phyloP scores from a whole-genome alignment of 1,139 yeast genomes.

The Saccharomyces hybrid region DNA sequence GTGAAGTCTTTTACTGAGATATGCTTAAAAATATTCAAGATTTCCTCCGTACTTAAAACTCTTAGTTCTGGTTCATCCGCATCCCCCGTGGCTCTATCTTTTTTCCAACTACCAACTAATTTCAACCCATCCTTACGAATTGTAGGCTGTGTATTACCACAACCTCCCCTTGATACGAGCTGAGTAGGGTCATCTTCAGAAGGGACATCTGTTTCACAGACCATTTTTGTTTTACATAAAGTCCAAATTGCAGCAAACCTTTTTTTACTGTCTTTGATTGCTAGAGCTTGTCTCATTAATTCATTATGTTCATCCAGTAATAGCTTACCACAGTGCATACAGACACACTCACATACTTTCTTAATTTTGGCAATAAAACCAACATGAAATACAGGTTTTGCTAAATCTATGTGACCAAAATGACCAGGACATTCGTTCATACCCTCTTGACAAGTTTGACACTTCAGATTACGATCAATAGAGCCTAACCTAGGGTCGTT shows the following conservation, averaged over 20 bases:
- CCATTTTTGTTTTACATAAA: conserved; percentile 82
- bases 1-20: conserved; percentile 78
- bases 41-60: conserved; percentile 79
- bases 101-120: conserved; percentile 96
- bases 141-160: conserved; percentile 96
- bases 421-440: conserved; percentile 99
- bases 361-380: conserved; percentile 91
- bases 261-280: conserved; percentile 88
- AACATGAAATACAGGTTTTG: conserved; percentile 96
- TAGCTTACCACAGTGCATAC: conserved; percentile 97
- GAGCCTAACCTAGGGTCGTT: conserved; percentile 97
- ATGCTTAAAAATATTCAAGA: conserved; percentile 85
- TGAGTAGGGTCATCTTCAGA: conserved; percentile 55
- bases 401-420: conserved; percentile 96
- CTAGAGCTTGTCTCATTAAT: conserved; percentile 81
- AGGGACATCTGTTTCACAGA: conserved; percentile 84
- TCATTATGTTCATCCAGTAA: conserved; percentile 82
- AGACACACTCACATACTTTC: conserved; percentile 91
- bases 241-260: conserved; percentile 97
- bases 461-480: conserved; percentile 90
- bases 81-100: conserved; percentile 63
- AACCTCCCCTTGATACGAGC: conserved; percentile 77
- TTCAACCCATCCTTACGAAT: conserved; percentile 93
- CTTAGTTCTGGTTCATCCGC: conserved; percentile 91
- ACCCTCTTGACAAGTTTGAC: conserved; percentile 98